Conservation (phyloP, 805 yeast genomes). For the Hanseniaspora nectarophila region DNA sequence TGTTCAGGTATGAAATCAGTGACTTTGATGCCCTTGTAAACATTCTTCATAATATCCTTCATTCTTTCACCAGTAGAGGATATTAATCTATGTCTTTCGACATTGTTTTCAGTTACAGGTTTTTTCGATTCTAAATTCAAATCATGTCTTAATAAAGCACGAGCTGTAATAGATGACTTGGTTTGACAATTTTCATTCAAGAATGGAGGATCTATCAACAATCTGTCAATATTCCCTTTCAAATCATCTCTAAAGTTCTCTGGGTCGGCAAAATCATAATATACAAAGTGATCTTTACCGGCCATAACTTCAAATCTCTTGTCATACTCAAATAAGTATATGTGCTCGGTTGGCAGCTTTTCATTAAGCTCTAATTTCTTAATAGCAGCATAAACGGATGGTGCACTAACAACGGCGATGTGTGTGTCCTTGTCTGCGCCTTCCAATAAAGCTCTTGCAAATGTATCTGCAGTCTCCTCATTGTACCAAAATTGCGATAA, state of each 20-base stretch:
- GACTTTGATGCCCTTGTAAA: constrained; percentile 51
- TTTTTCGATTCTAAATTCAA: constrained; percentile 21
- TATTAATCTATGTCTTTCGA: constrained; percentile 39
- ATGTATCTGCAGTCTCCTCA: constrained; percentile 54
- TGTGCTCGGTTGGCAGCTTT: constrained; percentile 51
- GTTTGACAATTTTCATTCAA: constrained; percentile 70
- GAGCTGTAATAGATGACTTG: constrained; percentile 55
- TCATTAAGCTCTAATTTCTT: constrained; percentile 37
- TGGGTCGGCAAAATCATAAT: constrained; percentile 69
- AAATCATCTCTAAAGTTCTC: constrained; percentile 45
- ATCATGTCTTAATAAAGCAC: constrained; percentile 39
- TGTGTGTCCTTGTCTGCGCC: constrained; percentile 65
- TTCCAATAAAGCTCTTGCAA: constrained; percentile 61
- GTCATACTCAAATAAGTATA: constrained; percentile 70
- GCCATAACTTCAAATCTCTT: constrained; percentile 62
- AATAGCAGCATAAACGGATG: constrained; percentile 81
- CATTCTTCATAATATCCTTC: constrained; percentile 46
- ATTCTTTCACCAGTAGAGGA: constrained; percentile 86
- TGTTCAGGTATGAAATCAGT: constrained; percentile 72
- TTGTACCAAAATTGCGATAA: constrained; percentile 85
- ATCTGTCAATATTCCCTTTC: constrained; percentile 52
- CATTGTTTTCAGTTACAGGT: constrained; percentile 31
- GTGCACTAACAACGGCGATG: constrained; percentile 73
- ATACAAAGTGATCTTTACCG: constrained; percentile 52
- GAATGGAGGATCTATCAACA: constrained; percentile 82